phyloP scores from a whole-genome alignment of 768 basidiomycete species.

The Cystobasidium onofrii region DNA sequence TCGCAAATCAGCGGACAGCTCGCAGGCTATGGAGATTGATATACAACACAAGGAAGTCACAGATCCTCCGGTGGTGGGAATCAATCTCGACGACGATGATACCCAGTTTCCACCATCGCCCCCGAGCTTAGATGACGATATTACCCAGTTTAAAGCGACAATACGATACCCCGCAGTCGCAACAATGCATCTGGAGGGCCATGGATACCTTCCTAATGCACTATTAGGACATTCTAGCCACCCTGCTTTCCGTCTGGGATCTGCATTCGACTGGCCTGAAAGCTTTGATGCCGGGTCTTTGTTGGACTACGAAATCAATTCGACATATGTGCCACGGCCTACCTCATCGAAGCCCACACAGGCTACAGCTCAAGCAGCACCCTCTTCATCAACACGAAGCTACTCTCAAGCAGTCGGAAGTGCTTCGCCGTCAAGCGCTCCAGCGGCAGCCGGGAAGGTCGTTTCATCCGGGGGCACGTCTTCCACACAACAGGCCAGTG shows the following conservation, averaged over 20 bases:
- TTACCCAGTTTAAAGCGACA: not conserved
- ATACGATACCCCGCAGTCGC: not conserved
- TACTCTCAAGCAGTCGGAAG: not conserved
- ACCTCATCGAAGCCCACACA: not conserved
- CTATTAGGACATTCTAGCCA: conserved; percentile 9
- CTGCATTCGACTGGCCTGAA: conserved; percentile 10
- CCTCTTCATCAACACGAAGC: not conserved
- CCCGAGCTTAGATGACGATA: not conserved
- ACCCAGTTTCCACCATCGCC: not conserved
- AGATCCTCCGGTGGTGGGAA: not conserved
- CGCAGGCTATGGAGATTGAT: not conserved
- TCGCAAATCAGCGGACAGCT: not conserved
- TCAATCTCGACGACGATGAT: conserved; percentile 7
- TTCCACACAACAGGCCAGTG: not conserved
- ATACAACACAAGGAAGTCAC: not conserved
- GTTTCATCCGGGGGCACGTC: no score
- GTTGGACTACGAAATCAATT: not conserved
- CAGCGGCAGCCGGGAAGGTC: not conserved
- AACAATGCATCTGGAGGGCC: not conserved
- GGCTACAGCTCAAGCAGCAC: not conserved
- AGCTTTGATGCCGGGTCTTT: conserved; percentile 1
- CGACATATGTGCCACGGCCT: not conserved
- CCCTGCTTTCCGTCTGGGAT: not conserved
- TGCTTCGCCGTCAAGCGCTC: not conserved
- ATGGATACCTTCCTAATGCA: conserved; percentile 1